Evolutionary conservation across 2,329 filamentous ascomycete genomes (phyloP).

Genomic region (Sphaceloma murrayae): DNA sequence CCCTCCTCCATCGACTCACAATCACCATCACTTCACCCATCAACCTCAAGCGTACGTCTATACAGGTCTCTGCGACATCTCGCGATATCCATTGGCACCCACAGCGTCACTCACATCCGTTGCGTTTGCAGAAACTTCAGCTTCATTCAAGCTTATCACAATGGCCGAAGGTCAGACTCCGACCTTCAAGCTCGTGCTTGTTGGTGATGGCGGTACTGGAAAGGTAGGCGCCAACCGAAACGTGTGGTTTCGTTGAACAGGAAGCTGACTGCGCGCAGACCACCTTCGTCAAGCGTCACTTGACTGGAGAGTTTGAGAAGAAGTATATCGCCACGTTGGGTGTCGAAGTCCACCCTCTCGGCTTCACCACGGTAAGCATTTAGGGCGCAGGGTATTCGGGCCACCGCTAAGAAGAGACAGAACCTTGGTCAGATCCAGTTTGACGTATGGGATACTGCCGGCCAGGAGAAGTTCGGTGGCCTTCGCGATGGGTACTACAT

Average conservation of each 20-base stretch:
- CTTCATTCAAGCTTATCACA: slow-evolving; percentile 18
- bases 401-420: slow-evolving; percentile 33
- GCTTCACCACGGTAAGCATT: slow-evolving; percentile 82
- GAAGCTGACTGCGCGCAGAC: slow-evolving; percentile 50
- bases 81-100: slow-evolving; percentile 4
- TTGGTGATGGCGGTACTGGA: slow-evolving; percentile 97
- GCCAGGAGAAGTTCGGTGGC: slow-evolving; percentile 99
- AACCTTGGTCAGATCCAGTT: slow-evolving; percentile 97
- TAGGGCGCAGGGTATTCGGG: not conserved
- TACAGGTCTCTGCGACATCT: not conserved
- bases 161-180: slow-evolving; percentile 60
- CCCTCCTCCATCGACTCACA: slow-evolving; percentile 2
- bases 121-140: slow-evolving; percentile 7
- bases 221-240: slow-evolving; percentile 58
- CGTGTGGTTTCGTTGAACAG: not conserved
- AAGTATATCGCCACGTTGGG: slow-evolving; percentile 99
- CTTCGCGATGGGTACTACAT: slow-evolving; percentile 99
- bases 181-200: slow-evolving; percentile 99
- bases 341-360: slow-evolving; percentile 98
- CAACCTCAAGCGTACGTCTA: slow-evolving; percentile 11
- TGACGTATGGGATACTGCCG: slow-evolving; percentile 98
- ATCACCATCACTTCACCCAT: slow-evolving; percentile 4
- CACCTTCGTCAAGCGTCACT: slow-evolving; percentile 99
- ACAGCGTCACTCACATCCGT: slow-evolving; percentile 1
- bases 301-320: slow-evolving; percentile 99